Base-by-base conservation (phyloP, 2,329 filamentous ascomycete species). In the Penicillium sp. region DNA sequence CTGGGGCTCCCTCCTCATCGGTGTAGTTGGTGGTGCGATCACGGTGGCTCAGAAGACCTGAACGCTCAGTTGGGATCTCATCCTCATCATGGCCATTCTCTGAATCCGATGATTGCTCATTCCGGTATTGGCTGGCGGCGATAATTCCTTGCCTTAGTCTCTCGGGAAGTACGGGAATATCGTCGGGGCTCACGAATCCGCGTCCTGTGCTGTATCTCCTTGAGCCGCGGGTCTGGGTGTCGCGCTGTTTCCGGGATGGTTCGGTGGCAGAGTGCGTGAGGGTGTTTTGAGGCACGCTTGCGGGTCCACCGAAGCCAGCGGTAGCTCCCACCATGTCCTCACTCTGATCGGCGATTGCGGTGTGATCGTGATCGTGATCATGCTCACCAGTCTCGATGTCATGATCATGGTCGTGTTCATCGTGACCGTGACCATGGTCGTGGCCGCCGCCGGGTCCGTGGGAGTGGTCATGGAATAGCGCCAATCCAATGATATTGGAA, bases 131-230 rank as follows among this genome's bases (percentile, higher is more conserved):
- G 59, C 87, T 88, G n/a, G 90, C 91, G 38, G 88, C 88, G 64
- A 97, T 95, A 66, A 99, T 96, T 56, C 93, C 91, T 73, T 96
- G 90, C 64, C 94, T 84, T 80, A 97, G 92, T 62, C 89, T 93
- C 25, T 91, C 89, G 3, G 94, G 94, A 71, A 97, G 90, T 52
- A 96, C 90, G 71, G 88, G 90, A 65, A 95, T 84, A 54, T 86
- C 83, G 27, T 87, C 89, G 55, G 92, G 84, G 35, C 77, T 81
- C 15, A 79, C 78, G 59, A 82, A 81, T 45, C 77, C 75, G 52
- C 82, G 78, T 31, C 79, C 81, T 27, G 78, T 83, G 59, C 74
- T 77, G 56, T 72, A 74, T 23, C 72, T 69, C 33, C 74, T 71
- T 6, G 69, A 66, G 52, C 64, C 65, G 46, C 71, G 71, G 37